Conservation (phyloP, 176 grass and related monocot species). For the Avena sativa region DNA sequence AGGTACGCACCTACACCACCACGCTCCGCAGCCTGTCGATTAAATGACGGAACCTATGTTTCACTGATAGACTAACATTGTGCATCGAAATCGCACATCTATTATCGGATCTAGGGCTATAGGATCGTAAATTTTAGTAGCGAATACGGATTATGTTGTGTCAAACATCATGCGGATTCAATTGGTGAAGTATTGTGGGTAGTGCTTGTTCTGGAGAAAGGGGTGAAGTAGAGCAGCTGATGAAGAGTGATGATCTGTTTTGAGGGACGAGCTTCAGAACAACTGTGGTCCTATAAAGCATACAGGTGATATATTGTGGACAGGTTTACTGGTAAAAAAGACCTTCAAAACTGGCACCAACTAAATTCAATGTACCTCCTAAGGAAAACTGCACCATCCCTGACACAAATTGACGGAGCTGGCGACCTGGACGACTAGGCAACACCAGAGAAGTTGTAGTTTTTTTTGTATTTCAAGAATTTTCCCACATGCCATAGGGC, state of each 20-base stretch:
- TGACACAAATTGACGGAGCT: not conserved
- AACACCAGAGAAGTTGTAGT: not conserved
- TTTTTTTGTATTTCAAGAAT: not conserved
- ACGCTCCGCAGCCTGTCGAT: not conserved
- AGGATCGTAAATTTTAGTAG: not conserved
- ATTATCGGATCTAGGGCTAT: not conserved
- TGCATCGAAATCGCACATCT: not conserved
- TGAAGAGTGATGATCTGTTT: not conserved
- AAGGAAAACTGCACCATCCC: not conserved
- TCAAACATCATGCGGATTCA: not conserved
- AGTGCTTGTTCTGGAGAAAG: not conserved
- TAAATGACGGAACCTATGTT: not conserved
- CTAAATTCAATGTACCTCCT: not conserved
- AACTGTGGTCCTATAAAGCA: not conserved
- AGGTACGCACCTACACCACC: conserved; percentile 48
- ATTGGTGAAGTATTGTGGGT: not conserved
- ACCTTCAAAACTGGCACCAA: not conserved
- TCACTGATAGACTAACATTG: not conserved
- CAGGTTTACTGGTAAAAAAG: not conserved
- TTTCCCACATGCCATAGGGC: not conserved
- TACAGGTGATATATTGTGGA: not conserved
- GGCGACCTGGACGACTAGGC: not conserved
- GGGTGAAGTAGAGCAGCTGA: not conserved
- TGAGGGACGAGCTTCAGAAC: not conserved
- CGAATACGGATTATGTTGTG: not conserved